These are phyloP conservation scores for Boletales sp. DNA, from an alignment of 768 basidiomycete species.

Conservation along the genomic window DNA sequence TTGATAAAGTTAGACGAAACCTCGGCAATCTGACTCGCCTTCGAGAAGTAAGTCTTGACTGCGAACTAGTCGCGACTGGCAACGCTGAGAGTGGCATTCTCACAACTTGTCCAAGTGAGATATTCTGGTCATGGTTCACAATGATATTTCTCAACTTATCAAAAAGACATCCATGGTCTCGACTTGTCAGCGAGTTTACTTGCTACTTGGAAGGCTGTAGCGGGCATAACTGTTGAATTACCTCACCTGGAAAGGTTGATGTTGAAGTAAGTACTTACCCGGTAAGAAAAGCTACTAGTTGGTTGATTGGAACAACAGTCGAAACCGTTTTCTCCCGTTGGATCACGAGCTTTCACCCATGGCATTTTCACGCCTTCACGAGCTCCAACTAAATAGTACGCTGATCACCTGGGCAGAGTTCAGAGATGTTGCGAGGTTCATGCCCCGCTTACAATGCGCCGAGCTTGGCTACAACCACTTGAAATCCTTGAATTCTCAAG, in stretches of 20 bases:
- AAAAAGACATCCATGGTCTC: constrained; percentile 68
- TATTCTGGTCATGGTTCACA: constrained; percentile 1
- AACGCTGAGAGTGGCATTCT: constrained; percentile 48
- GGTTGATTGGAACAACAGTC: constrained; percentile 41
- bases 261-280: constrained; percentile 65
- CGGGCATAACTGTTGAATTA: constrained; percentile 59
- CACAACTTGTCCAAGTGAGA: constrained; percentile 66
- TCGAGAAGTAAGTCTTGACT: constrained; percentile 78
- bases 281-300: constrained; percentile 3
- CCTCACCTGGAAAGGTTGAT: constrained; percentile 59
- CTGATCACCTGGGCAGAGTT: constrained; percentile 71
- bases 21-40: constrained; percentile 64
- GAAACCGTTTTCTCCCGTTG: constrained; percentile 57
- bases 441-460: constrained; percentile 52
- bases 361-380: constrained; percentile 52
- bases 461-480: constrained; percentile 75
- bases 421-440: constrained; percentile 41
- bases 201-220: constrained; percentile 65
- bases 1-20: constrained; percentile 74
- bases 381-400: constrained; percentile 74
- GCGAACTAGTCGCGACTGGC: constrained; percentile 55
- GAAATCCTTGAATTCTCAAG: constrained; percentile 24
- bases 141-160: constrained; percentile 11
- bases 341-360: constrained; percentile 28
- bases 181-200: constrained; percentile 80